A percentile compares a stretch with the other conserved stretches of the same genome.
These are phyloP conservation scores for Galium porrigens DNA, from an alignment of 305 asterid genomes.

Conservation along the genomic window DNA sequence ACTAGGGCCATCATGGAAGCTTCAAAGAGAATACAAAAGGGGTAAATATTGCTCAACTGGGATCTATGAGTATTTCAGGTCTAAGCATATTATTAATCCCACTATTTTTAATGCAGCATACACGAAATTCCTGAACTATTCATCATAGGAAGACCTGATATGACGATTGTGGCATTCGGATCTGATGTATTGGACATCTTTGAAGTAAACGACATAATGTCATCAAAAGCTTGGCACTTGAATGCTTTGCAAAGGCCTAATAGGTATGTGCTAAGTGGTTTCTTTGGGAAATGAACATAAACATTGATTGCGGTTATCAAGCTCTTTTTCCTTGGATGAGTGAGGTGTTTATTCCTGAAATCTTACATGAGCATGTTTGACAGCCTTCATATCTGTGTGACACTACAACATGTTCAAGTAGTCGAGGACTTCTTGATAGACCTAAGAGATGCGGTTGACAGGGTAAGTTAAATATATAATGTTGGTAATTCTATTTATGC, in stretches of 20 bases:
- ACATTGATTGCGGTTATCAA: neutral
- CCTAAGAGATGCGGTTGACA: conserved; percentile 48
- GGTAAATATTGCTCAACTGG: conserved; percentile 27
- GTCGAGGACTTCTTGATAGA: conserved; percentile 64
- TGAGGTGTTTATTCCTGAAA: conserved; percentile 3
- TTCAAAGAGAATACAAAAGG: conserved; percentile 73
- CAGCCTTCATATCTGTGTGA: conserved; percentile 93
- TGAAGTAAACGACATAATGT: conserved; percentile 79
- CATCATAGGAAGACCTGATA: conserved; percentile 80
- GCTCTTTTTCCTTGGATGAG: neutral
- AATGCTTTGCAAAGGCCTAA: conserved; percentile 94
- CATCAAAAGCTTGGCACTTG: conserved; percentile 92
- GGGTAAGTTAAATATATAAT: conserved; percentile 34
- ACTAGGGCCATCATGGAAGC: conserved; percentile 84
- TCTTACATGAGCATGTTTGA: conserved; percentile 12
- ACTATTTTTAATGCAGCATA: conserved; percentile 30
- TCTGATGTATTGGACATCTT: conserved; percentile 66
- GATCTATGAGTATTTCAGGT: conserved; percentile 3
- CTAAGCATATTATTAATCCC: neutral
- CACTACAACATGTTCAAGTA: conserved; percentile 74
- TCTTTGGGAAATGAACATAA: neutral
- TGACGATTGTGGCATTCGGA: conserved; percentile 93
- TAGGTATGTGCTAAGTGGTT: conserved; percentile 46
- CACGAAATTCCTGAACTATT: conserved; percentile 56
- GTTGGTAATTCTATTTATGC: neutral